A percentile compares a stretch with the other conserved stretches of the same genome.
Evolutionary conservation across 2,329 filamentous ascomycete genomes (phyloP).

Genomic region (Aspergillus novofumigatus): DNA sequence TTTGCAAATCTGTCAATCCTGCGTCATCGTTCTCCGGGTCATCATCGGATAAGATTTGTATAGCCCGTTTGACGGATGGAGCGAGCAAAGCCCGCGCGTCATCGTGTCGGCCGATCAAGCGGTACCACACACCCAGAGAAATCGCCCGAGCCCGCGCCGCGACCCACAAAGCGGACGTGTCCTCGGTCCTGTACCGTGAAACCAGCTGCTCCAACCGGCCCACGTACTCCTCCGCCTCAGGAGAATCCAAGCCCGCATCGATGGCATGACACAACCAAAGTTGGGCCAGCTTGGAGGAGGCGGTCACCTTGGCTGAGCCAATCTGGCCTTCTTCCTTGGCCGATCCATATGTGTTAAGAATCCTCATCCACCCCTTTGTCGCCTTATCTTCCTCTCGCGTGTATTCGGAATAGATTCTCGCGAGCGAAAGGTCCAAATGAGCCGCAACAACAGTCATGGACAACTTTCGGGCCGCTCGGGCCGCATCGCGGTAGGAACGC

Average conservation of each 20-base stretch:
- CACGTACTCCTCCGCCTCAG: neutral
- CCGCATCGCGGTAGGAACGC: neutral
- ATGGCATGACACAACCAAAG: conserved; percentile 3
- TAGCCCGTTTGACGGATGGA: conserved; percentile 1
- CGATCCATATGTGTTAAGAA: conserved; percentile 4
- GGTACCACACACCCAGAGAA: conserved; percentile 6
- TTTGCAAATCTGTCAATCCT: neutral
- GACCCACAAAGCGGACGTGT: neutral
- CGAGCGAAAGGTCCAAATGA: conserved; percentile 4
- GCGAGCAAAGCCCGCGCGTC: conserved; percentile 3
- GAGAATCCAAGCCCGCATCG: conserved; percentile 1
- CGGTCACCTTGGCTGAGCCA: neutral
- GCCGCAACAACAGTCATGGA: conserved; percentile 4
- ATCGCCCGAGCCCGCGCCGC: neutral
- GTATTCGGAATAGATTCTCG: conserved; percentile 7
- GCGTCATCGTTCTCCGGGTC: conserved; percentile 6
- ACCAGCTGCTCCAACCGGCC: conserved; percentile 4
- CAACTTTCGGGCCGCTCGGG: conserved; percentile 1
- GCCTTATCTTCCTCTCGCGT: conserved; percentile 4
- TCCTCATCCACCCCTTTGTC: conserved; percentile 6
- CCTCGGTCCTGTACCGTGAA: neutral
- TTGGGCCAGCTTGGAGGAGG: conserved; percentile 1
- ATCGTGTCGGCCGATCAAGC: neutral
- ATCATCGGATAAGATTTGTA: conserved; percentile 7
- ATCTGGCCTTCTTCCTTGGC: conserved; percentile 2